These are phyloP conservation scores for Trypanosoma brucei DNA, from an alignment of 208 protist genomes.

Conservation along the genomic window DNA sequence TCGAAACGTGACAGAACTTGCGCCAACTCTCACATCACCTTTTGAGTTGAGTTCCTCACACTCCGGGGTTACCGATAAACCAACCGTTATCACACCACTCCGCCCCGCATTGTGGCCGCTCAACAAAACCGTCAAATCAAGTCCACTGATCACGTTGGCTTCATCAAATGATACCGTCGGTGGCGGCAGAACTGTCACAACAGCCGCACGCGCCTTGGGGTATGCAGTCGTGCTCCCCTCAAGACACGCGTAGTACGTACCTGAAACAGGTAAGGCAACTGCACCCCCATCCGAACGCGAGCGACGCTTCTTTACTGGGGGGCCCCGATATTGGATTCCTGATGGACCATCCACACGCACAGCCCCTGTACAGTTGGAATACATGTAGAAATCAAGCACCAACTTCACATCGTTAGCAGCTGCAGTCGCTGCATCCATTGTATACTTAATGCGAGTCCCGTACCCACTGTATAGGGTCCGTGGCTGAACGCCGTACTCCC, in stretches of 20 bases:
- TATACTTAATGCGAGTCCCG: slow-evolving; percentile 43
- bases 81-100: slow-evolving; percentile 37
- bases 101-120: slow-evolving; percentile 13
- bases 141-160: slow-evolving; percentile 33
- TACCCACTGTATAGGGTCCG: slow-evolving; percentile 44
- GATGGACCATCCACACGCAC: background rate
- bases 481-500: slow-evolving; percentile 62
- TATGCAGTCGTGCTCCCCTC: slow-evolving; percentile 11
- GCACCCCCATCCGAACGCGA: slow-evolving; percentile 1
- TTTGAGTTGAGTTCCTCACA: slow-evolving; percentile 28
- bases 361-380: slow-evolving; percentile 26
- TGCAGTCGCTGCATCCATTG: slow-evolving; percentile 31
- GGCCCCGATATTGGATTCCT: background rate
- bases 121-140: slow-evolving; percentile 40
- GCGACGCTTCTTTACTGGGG: slow-evolving; percentile 12
- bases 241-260: slow-evolving; percentile 69
- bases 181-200: slow-evolving; percentile 33
- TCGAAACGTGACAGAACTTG: slow-evolving; percentile 31
- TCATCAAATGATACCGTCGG: slow-evolving; percentile 33
- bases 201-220: slow-evolving; percentile 24
- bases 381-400: slow-evolving; percentile 16
- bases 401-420: background rate
- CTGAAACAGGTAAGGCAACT: slow-evolving; percentile 28
- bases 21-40: slow-evolving; percentile 27
- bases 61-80: slow-evolving; percentile 29